Evolutionary conservation across 208 protist species (phyloP).

Genomic region (Crithidia acanthocephali): DNA sequence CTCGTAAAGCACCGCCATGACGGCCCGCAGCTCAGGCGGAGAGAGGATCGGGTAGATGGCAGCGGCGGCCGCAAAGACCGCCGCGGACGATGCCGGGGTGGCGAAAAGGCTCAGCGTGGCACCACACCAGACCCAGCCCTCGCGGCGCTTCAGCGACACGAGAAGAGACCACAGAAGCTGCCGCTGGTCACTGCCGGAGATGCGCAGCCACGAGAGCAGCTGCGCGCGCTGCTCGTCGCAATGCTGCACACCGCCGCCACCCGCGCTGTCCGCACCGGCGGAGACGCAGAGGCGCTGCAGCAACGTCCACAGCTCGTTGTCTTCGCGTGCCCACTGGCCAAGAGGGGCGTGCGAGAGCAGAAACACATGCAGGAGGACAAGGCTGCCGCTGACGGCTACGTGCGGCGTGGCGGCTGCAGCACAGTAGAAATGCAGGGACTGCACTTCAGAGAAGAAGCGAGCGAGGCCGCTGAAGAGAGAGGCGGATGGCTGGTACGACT

Average conservation of each 20-base stretch:
- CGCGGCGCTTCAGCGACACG: slow-evolving; percentile 21
- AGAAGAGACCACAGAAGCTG: slow-evolving; percentile 28
- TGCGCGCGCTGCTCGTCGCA: not conserved
- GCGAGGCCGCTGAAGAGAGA: slow-evolving; percentile 13
- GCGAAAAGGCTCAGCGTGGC: slow-evolving; percentile 9
- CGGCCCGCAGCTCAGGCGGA: slow-evolving; percentile 8
- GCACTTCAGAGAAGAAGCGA: slow-evolving; percentile 20
- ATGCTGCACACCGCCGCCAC: not conserved
- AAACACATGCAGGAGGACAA: slow-evolving; percentile 35
- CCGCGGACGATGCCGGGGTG: slow-evolving; percentile 24
- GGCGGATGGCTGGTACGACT: not conserved
- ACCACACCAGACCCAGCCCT: slow-evolving; percentile 14
- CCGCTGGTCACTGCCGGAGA: slow-evolving; percentile 16
- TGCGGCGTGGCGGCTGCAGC: slow-evolving; percentile 3
- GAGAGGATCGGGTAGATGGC: not conserved
- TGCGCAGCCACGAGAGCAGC: slow-evolving; percentile 18
- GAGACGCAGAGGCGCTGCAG: slow-evolving; percentile 9
- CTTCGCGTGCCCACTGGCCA: slow-evolving; percentile 14
- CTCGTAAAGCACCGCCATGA: slow-evolving; percentile 23
- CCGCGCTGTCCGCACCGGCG: not conserved
- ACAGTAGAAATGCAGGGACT: slow-evolving; percentile 29
- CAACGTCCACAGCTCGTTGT: slow-evolving; percentile 22
- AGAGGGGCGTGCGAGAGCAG: slow-evolving; percentile 20
- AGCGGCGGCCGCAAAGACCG: not conserved
- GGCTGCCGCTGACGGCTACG: slow-evolving; percentile 22